Evolutionary conservation across 768 basidiomycete genomes (phyloP).

Genomic region (Tubosaeta sp.): DNA sequence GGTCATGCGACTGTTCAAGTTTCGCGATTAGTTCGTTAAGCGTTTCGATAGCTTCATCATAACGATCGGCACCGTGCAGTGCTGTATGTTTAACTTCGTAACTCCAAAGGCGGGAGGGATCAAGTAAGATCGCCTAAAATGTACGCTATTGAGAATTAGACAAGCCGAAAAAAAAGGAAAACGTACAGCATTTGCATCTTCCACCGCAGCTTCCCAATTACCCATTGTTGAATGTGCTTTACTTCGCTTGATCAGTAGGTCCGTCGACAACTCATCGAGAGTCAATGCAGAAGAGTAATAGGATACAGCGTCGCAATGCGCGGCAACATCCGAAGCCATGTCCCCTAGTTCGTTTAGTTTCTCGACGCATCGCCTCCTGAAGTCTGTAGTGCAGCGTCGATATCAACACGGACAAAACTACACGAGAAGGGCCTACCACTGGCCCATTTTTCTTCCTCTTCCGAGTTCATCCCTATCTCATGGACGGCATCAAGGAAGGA

Average conservation of each 20-base stretch:
- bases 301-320: constrained; percentile 6
- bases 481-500: constrained; percentile 1
- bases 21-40: constrained; percentile 2
- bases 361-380: constrained; percentile 5
- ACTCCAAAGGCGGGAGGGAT: constrained; percentile 5
- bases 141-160: not conserved
- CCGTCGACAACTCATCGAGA: constrained; percentile 1
- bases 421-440: not conserved
- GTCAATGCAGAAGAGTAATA: constrained; percentile 7
- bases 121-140: constrained; percentile 9
- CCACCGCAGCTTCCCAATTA: constrained; percentile 1
- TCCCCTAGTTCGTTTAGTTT: constrained; percentile 10
- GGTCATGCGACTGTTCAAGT: constrained; percentile 3
- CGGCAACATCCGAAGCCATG: not conserved
- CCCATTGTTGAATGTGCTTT: not conserved
- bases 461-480: not conserved
- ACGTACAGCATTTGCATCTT: constrained; percentile 12
- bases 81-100: constrained; percentile 13
- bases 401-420: not conserved
- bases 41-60: constrained; percentile 17
- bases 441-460: constrained; percentile 4
- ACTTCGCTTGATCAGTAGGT: constrained; percentile 12
- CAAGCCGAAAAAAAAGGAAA: not conserved
- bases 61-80: constrained; percentile 10
- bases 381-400: constrained; percentile 1